phyloP scores from a whole-genome alignment of 78 protist genomes.

The Cavenderia fasciculata region DNA sequence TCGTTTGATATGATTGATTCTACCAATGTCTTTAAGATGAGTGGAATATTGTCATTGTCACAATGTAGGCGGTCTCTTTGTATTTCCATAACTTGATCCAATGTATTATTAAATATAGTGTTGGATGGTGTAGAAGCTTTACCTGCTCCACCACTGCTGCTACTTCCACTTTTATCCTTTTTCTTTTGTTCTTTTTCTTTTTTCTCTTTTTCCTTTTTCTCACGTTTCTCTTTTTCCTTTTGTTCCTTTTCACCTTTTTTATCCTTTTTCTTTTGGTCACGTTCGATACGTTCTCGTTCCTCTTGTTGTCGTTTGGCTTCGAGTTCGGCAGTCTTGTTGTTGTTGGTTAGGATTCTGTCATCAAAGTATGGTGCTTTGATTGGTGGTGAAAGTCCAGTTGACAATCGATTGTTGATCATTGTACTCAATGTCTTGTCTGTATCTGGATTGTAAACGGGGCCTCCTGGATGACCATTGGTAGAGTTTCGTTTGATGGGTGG shows the following conservation, averaged over 20 bases:
- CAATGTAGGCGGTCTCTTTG: not conserved
- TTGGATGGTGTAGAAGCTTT: not conserved
- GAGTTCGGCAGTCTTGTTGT: not conserved
- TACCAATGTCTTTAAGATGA: not conserved
- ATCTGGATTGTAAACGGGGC: not conserved
- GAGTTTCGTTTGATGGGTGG: not conserved
- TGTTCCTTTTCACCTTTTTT: not conserved
- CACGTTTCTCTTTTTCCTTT: constrained; percentile 3
- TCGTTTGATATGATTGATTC: constrained; percentile 6
- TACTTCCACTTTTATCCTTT: not conserved
- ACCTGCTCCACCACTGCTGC: not conserved
- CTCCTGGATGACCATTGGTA: not conserved
- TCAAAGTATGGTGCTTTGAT: constrained; percentile 58
- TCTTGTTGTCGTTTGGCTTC: constrained; percentile 30
- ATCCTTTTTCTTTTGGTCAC: constrained; percentile 34
- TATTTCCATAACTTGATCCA: constrained; percentile 48
- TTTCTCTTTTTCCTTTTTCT: not conserved
- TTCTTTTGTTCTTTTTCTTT: not conserved
- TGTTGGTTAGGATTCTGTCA: constrained; percentile 4
- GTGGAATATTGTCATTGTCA: not conserved
- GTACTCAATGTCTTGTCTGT: constrained; percentile 14
- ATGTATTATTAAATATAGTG: constrained; percentile 13
- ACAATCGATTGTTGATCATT: constrained; percentile 39
- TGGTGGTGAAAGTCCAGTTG: constrained; percentile 66
- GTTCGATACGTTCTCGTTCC: constrained; percentile 37